Conservation (phyloP, 202 grass and related monocot genomes). For the Eragrostis tef region DNA sequence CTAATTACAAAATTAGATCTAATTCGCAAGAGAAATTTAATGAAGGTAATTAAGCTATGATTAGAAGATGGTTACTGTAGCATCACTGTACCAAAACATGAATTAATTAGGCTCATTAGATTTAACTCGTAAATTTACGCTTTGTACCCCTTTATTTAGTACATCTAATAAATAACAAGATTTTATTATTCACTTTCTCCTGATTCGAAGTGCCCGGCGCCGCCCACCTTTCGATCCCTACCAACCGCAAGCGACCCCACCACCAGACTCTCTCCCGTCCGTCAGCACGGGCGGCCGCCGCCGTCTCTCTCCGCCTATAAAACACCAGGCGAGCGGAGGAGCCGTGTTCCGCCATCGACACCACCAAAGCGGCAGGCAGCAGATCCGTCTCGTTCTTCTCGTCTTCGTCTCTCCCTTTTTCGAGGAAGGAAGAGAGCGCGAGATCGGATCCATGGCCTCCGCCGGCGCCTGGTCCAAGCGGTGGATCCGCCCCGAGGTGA, state of each 20-base stretch:
- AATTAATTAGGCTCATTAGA: too few relatives aligned
- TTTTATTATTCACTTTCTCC: too few relatives aligned
- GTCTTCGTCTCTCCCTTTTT: not conserved
- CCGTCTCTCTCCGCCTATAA: not conserved
- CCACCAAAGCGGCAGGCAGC: not conserved
- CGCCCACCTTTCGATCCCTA: not conserved
- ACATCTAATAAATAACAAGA: too few relatives aligned
- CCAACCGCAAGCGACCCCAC: not conserved
- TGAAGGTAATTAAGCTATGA: too few relatives aligned
- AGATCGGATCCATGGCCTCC: not conserved
- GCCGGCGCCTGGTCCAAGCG: constrained; percentile 46
- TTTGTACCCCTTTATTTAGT: too few relatives aligned
- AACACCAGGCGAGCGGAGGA: not conserved
- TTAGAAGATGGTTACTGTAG: too few relatives aligned
- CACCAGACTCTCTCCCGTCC: not conserved
- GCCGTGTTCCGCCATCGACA: not conserved
- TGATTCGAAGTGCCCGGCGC: not conserved
- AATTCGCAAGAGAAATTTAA: too few relatives aligned
- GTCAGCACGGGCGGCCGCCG: not conserved
- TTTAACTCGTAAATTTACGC: too few relatives aligned
- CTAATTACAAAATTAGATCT: too few relatives aligned
- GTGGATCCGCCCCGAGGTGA: constrained; percentile 46
- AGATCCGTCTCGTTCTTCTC: not conserved
- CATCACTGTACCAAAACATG: too few relatives aligned
- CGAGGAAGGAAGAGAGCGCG: not conserved